Evolutionary conservation across 148 eudicot species (phyloP).

Genomic region (Vaccinium vitisidaea): DNA sequence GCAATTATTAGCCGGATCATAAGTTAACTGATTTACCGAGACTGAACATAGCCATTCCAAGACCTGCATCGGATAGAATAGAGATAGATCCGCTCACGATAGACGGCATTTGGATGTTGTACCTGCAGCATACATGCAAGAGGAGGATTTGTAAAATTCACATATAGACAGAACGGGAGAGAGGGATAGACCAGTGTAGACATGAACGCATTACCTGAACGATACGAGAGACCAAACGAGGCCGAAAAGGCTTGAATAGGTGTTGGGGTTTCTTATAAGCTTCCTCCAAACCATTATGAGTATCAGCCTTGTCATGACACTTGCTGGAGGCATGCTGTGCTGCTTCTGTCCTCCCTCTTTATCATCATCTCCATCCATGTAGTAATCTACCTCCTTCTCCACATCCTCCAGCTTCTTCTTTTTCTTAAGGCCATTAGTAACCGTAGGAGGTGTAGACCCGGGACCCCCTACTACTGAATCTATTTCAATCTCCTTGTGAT

Average conservation of each 20-base stretch:
- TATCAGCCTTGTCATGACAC: slow-evolving; percentile 92
- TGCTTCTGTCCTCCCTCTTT: slow-evolving; percentile 41
- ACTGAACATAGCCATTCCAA: slow-evolving; percentile 99
- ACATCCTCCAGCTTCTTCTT: not conserved
- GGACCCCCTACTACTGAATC: slow-evolving; percentile 33
- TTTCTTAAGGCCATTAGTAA: not conserved
- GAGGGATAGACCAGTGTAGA: not conserved
- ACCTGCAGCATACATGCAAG: slow-evolving; percentile 41
- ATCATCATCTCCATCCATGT: slow-evolving; percentile 42
- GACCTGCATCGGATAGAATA: slow-evolving; percentile 92
- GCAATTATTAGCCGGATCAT: no score
- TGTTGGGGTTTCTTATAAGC: slow-evolving; percentile 92
- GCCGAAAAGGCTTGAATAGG: slow-evolving; percentile 83
- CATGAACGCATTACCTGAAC: slow-evolving; percentile 44
- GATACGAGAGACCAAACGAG: slow-evolving; percentile 90
- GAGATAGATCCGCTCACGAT: slow-evolving; percentile 83
- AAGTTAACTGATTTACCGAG: slow-evolving; percentile 45
- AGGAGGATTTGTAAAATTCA: not conserved
- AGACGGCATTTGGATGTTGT: slow-evolving; percentile 84
- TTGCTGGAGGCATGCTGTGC: slow-evolving; percentile 89
- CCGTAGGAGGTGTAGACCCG: slow-evolving; percentile 39
- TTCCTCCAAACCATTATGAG: slow-evolving; percentile 99
- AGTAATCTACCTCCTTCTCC: not conserved
- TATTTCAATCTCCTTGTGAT: slow-evolving; percentile 43
- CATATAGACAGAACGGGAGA: not conserved